Evolutionary conservation across 2,329 filamentous ascomycete species (phyloP).

Genomic region (Gliomastix tumulicola): DNA sequence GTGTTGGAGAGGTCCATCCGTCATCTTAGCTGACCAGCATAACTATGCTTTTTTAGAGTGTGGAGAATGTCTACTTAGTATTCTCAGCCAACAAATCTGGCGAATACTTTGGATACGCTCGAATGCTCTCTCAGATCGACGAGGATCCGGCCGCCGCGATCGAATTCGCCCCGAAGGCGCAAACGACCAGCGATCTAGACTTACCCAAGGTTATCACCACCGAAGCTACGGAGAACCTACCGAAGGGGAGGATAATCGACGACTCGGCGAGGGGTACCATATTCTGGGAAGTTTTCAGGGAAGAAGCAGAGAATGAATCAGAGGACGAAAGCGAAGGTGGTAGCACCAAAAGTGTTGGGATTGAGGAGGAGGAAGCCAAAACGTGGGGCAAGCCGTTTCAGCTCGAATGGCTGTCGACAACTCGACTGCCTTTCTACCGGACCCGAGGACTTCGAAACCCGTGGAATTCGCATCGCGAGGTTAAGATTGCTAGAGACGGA

Average conservation of each 20-base stretch:
- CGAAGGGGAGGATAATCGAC: slow-evolving; percentile 81
- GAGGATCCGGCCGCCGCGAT: slow-evolving; percentile 66
- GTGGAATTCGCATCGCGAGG: slow-evolving; percentile 91
- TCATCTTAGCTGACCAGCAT: no score
- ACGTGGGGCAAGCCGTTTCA: slow-evolving; percentile 88
- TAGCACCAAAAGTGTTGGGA: slow-evolving; percentile 18
- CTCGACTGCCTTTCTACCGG: slow-evolving; percentile 77
- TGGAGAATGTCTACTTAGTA: slow-evolving; percentile 81
- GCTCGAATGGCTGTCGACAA: slow-evolving; percentile 83
- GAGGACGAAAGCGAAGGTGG: slow-evolving; percentile 34
- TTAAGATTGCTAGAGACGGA: slow-evolving; percentile 92
- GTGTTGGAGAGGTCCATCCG: no score
- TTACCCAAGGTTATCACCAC: slow-evolving; percentile 75
- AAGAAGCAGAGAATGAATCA: slow-evolving; percentile 37
- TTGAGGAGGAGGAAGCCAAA: slow-evolving; percentile 42
- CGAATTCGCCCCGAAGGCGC: slow-evolving; percentile 60
- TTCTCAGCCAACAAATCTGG: slow-evolving; percentile 98
- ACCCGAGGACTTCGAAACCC: slow-evolving; percentile 83
- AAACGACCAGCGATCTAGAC: slow-evolving; percentile 53
- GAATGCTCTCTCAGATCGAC: slow-evolving; percentile 80
- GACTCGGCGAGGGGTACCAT: slow-evolving; percentile 92
- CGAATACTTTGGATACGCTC: slow-evolving; percentile 92
- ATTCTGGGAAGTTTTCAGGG: slow-evolving; percentile 82
- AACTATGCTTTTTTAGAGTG: no score
- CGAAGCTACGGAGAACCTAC: slow-evolving; percentile 68